Evolutionary conservation across 495 filamentous ascomycete genomes (phyloP), one percentile per base, ranked within the genome.

Genomic region (Lentithecium fluviatile): DNA sequence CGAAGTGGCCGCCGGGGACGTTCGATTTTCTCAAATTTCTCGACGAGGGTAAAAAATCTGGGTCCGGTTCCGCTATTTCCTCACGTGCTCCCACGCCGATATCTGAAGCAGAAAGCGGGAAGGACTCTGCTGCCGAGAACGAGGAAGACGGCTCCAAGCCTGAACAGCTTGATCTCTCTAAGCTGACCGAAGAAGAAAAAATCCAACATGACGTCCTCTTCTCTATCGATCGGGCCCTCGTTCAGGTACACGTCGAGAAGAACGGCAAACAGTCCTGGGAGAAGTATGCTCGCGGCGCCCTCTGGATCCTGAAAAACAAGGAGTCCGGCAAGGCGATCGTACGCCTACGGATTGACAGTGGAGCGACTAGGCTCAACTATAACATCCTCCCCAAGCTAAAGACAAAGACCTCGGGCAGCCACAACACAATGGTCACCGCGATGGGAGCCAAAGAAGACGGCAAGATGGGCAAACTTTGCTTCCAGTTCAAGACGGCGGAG

Each of bases 291-390:
- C 45, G 37, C 10, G 62, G 55, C 19, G 19, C 55, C 2, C 45
- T 65, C 23, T 60, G 52, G 36, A 60, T 65, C 24, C 49, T 65
- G 20, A 42, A 51, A 17, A 36, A 59, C 29, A 65, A 60, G 42
- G 24, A 32, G 2, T 48, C 36, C 17, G 49, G 56, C 40, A 65
- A 56, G 40, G 24, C 43, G 13, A n/a, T 65, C 13, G 38, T 65
- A 7, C 48, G 62, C 5, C 52, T 65, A 40, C 32, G 56, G 6
- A 19, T 56, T n/a, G 6, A 24, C 23, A 58, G 26, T 21, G 62
- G 62, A 15, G 8, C 24, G 7, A 50, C 36, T 0, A 48, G 55
- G n/a, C 48, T 60, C 17, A 59, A 65, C 36, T 65, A 42, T 45
- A 40, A 15, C 34, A 38, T 60, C 7, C 42, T 60, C 17, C 47